Base-by-base conservation (phyloP, 768 basidiomycete genomes). In the Lentinula sp. region DNA sequence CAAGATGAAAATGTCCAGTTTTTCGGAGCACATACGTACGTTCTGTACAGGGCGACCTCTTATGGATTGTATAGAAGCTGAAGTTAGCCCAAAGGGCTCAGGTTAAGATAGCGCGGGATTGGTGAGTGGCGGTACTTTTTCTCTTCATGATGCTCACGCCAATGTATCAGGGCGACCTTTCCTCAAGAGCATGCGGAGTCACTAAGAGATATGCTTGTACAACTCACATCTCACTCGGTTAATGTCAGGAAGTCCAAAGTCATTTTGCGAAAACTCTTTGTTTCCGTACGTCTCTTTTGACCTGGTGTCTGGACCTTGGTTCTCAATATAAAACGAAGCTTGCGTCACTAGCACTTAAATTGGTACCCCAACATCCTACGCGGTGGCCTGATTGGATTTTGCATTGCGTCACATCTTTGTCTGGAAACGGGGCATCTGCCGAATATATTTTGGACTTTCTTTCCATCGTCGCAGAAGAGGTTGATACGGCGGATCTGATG, bases 41-140 rank as follows among this genome's bases (percentile, higher is more conserved):
- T 60, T 48, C n/a, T 33, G 4, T 6, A 49, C 32, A 20, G 6
- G 16, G 32, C 28, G 45, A 20, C 9, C 55, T 9, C 42, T 37
- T 18, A 18, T 13, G 18, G 13, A 16, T 15, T 58, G 43, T 23
- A 18, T 6, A 18, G 20, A 45, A 45, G n/a, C 33, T 48, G 46
- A 59, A 49, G 46, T 16, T 49, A 18, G 16, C 1, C 16, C 35
- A 32, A 51, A 60, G 59, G 32, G 85, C 89, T 2, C 93, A 95
- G 69, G 91, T 95, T 63, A 98, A 98, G 81, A 93, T 96, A 64
- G 86, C 90, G 13, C 78, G 95, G 64, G 95, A 96, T 71, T 96
- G 94, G 94, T 95, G 70, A 64, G 82, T 71, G 53, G 6, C 35
- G 5, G 41, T 60, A 16, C 20, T 20, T 7, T 18, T 39, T 20